A percentile compares a stretch with the other conserved stretches of the same genome.
phyloP scores from a whole-genome alignment of 768 basidiomycete species.

The Lanmaoa rubissima region DNA sequence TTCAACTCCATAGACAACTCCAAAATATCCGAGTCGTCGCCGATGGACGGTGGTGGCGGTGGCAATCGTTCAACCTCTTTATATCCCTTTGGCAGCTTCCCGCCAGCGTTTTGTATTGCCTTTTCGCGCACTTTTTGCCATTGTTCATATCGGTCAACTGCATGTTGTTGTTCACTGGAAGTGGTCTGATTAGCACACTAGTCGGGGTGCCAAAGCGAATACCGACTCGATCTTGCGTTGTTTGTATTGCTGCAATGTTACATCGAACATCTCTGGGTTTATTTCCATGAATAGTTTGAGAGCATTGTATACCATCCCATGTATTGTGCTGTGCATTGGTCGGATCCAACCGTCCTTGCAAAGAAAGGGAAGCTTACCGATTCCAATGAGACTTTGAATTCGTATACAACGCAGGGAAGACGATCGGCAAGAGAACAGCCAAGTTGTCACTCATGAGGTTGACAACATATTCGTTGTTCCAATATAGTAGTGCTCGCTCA shows the following conservation, averaged over 20 bases:
- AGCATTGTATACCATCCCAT: conserved; percentile 99
- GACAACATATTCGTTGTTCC: conserved; percentile 99
- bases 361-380: conserved; percentile 54
- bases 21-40: conserved; percentile 83
- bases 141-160: conserved; percentile 79
- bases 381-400: conserved; percentile 99
- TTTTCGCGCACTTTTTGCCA: conserved; percentile 85
- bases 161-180: conserved; percentile 81
- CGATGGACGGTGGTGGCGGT: conserved; percentile 72
- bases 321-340: conserved; percentile 73
- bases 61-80: conserved; percentile 65
- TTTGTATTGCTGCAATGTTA: conserved; percentile 90
- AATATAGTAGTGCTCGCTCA: conserved; percentile 93
- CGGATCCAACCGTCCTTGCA: not conserved
- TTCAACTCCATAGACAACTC: conserved; percentile 90
- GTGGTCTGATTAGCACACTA: not conserved
- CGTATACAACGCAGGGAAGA: conserved; percentile 93
- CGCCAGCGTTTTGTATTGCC: conserved; percentile 69
- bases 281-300: conserved; percentile 99
- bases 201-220: not conserved
- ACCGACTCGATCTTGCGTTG: conserved; percentile 82
- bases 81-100: conserved; percentile 70
- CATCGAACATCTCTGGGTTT: conserved; percentile 94
- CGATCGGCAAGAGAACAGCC: conserved; percentile 83
- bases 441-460: conserved; percentile 99